Percentiles rank a stretch among this genome's conserved stretches.
Evolutionary conservation across 768 basidiomycete species (phyloP).

Genomic region (Chalciporus pseudorubinellus): DNA sequence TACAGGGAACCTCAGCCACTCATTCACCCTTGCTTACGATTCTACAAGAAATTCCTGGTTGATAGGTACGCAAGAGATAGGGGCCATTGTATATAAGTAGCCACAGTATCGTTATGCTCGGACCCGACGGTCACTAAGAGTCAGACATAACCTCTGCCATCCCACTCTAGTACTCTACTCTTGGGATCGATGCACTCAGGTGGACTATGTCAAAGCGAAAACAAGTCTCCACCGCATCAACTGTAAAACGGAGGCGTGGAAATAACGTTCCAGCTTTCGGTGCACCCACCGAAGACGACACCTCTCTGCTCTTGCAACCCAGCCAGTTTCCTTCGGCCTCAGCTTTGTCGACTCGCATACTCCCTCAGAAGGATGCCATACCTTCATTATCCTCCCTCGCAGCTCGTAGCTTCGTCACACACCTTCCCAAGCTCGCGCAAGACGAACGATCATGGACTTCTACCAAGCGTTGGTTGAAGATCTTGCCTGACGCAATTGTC

Average conservation of each 20-base stretch:
- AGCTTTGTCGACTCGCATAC: slow-evolving; percentile 45
- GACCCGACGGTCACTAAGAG: too few relatives aligned
- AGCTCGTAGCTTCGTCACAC: slow-evolving; percentile 48
- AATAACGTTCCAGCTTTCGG: slow-evolving; percentile 33
- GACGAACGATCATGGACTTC: slow-evolving; percentile 39
- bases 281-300: slow-evolving; percentile 45
- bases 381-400: slow-evolving; percentile 51
- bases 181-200: slow-evolving; percentile 74
- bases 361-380: slow-evolving; percentile 32
- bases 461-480: slow-evolving; percentile 40
- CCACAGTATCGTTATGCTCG: too few relatives aligned
- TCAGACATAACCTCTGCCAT: too few relatives aligned
- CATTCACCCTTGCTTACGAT: too few relatives aligned
- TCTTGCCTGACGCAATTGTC: slow-evolving; percentile 51
- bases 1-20: too few relatives aligned
- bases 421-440: slow-evolving; percentile 40
- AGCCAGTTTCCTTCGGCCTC: slow-evolving; percentile 47
- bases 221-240: neutral
- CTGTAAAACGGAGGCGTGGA: slow-evolving; percentile 17
- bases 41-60: too few relatives aligned
- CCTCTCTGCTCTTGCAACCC: slow-evolving; percentile 33
- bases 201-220: slow-evolving; percentile 19
- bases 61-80: too few relatives aligned
- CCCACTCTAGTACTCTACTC: too few relatives aligned
- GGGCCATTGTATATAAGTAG: too few relatives aligned